Evolutionary conservation across 179 eudicot species (phyloP).

Genomic region (Silene coronaria): DNA sequence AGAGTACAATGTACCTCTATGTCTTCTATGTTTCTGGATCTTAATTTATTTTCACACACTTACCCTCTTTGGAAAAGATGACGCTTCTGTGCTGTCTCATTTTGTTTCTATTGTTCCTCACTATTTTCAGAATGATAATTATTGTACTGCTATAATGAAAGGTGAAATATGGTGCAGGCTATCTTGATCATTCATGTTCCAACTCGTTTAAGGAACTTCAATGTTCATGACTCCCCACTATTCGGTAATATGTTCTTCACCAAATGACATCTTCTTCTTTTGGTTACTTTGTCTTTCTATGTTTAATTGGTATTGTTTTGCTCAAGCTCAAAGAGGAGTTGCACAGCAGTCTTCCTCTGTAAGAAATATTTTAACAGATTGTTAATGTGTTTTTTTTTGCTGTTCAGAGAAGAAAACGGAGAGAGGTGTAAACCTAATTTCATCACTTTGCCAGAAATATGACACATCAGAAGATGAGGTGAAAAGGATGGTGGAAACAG

Average conservation of each 20-base stretch:
- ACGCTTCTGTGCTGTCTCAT: background rate
- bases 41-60: background rate
- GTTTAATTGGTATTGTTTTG: constrained; percentile 7
- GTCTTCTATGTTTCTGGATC: background rate
- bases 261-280: background rate
- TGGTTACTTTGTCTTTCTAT: background rate
- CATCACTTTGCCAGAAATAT: constrained; percentile 67
- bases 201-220: constrained; percentile 50
- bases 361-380: background rate
- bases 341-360: background rate
- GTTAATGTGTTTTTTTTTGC: constrained; percentile 6
- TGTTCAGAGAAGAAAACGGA: constrained; percentile 58
- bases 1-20: background rate
- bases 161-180: constrained; percentile 45
- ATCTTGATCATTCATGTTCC: constrained; percentile 84
- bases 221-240: constrained; percentile 43
- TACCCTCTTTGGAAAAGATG: background rate
- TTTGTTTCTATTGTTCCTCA: constrained; percentile 3
- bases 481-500: constrained; percentile 57
- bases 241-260: constrained; percentile 41
- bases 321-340: background rate
- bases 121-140: background rate
- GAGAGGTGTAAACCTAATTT: constrained; percentile 65
- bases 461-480: constrained; percentile 87
- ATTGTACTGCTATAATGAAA: constrained; percentile 7